A percentile compares a stretch with the other conserved stretches of the same genome.
These are phyloP conservation scores for Elongisporangium anandrum DNA, from an alignment of 352 stramenopile genomes.

Conservation along the genomic window DNA sequence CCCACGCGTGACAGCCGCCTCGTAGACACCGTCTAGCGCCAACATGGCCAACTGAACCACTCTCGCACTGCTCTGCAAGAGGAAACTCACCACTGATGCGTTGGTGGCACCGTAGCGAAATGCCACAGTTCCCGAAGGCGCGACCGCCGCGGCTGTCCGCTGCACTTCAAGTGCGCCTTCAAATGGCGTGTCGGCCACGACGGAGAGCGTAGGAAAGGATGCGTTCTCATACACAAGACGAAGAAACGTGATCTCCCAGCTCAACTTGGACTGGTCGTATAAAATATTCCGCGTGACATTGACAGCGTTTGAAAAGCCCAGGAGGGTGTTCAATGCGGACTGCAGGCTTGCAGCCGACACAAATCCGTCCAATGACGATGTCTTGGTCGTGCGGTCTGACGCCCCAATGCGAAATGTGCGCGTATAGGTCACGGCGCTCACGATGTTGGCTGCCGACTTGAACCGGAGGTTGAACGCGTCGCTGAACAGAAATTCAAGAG, in stretches of 20 bases:
- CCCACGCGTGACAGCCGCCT: constrained; percentile 14
- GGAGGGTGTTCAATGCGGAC: constrained; percentile 32
- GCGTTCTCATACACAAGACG: constrained; percentile 24
- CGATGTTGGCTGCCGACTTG: constrained; percentile 22
- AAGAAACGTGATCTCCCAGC: constrained; percentile 54
- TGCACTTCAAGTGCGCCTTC: constrained; percentile 29
- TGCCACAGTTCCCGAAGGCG: constrained; percentile 28
- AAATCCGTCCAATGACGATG: constrained; percentile 45
- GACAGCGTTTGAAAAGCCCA: constrained; percentile 20
- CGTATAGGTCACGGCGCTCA: constrained; percentile 27
- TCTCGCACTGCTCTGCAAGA: constrained; percentile 11
- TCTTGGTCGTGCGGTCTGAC: constrained; percentile 9
- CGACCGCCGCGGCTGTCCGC: constrained; percentile 6
- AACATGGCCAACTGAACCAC: constrained; percentile 30
- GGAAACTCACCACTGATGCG: constrained; percentile 10
- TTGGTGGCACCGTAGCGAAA: constrained; percentile 40
- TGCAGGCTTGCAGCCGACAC: constrained; percentile 30
- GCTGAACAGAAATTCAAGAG: constrained; percentile 45
- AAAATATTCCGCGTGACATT: constrained; percentile 24
- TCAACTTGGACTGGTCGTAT: constrained; percentile 29
- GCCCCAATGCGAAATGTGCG: constrained; percentile 35
- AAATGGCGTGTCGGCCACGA: constrained; percentile 23
- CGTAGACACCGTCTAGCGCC: constrained; percentile 29
- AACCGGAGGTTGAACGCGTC: constrained; percentile 45
- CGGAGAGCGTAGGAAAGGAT: constrained; percentile 33